These are phyloP conservation scores for Cyberlindnera meyerae DNA, from an alignment of 805 yeast species.

Conservation along the genomic window DNA sequence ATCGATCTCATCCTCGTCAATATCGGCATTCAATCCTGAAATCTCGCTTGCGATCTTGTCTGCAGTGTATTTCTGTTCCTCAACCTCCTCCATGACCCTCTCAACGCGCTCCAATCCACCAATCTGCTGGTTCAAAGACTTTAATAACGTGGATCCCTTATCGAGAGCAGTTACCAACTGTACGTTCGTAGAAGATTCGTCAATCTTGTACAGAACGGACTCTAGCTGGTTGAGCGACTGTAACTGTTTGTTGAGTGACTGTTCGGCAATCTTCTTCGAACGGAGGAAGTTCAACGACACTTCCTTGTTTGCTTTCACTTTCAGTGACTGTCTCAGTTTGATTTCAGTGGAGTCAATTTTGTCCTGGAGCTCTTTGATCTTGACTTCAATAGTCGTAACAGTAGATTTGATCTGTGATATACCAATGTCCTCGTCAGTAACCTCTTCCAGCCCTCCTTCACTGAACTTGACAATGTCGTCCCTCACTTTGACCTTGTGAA, in stretches of 20 bases:
- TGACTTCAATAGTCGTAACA: constrained; percentile 17
- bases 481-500: constrained; percentile 8
- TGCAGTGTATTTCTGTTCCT: constrained; percentile 32
- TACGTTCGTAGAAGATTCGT: constrained; percentile 38
- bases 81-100: constrained; percentile 35
- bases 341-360: constrained; percentile 17
- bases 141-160: constrained; percentile 32
- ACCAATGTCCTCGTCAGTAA: constrained; percentile 32
- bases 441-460: constrained; percentile 5
- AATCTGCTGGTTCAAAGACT: constrained; percentile 33
- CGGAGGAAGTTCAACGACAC: constrained; percentile 31
- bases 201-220: constrained; percentile 35
- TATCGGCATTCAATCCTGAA: constrained; percentile 18
- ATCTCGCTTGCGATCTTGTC: constrained; percentile 36
- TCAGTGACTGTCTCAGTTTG: constrained; percentile 20
- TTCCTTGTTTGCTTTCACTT: constrained; percentile 20
- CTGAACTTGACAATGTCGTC: constrained; percentile 22
- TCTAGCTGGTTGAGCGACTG: constrained; percentile 34
- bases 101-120: constrained; percentile 43
- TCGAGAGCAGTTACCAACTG: constrained; percentile 34
- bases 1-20: constrained; percentile 25
- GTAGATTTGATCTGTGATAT: constrained; percentile 31
- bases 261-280: constrained; percentile 32
- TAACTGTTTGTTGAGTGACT: constrained; percentile 29
- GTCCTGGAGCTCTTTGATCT: constrained; percentile 20